Evolutionary conservation across 1,284 basidiomycete species (phyloP), one percentile per base, ranked within the genome.

Genomic region (Leucoagaricus sp.): DNA sequence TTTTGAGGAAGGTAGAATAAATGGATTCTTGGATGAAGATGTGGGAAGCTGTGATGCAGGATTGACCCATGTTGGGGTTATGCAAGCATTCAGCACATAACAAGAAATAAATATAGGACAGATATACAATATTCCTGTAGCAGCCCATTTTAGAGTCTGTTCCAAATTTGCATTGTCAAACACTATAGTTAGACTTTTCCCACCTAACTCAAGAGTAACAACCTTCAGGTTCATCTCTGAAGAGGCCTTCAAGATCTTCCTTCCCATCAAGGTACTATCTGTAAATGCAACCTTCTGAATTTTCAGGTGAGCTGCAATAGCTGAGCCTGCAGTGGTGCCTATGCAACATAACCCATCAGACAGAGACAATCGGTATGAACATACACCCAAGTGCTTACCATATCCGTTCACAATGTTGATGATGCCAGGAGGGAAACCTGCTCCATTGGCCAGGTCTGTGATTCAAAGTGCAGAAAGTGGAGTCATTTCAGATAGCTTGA

Each of bases 401-500:
- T 86, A 89, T 19, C 93, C 93, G 60, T 91, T 89, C 26, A 94
- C 81, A 58, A 92, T 77, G 67, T 90, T 91, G 54, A 92, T 68
- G 26, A 89, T 85, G 58, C 89, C 89, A 7, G 79, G 77, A 12
- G 87, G 85, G 61, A 85, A 78, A 6, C 85, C 84, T 10, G 92
- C 91, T 64, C 77, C 75, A 29, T 74, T 62, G 66, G 76, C 65
- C 41, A 89, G 75, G 25, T 72, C 67, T 21, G 73, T 70, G 64
- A 87, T 67, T 55, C 76, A 76, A 44, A 91, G 76, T 23, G 90
- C 89, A 9, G 89, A 87, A 38, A 97, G 79, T 17, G 94, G 93
- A 2, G 94, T 96, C 64, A 93, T 82, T 71, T 96, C 94, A 17
- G 92, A 93, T 2, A 94, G 89, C 67, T 96, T 95, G 62, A 96